Conservation (phyloP, 192 early-diverging fungal genomes). For the Coemansia sp. region DNA sequence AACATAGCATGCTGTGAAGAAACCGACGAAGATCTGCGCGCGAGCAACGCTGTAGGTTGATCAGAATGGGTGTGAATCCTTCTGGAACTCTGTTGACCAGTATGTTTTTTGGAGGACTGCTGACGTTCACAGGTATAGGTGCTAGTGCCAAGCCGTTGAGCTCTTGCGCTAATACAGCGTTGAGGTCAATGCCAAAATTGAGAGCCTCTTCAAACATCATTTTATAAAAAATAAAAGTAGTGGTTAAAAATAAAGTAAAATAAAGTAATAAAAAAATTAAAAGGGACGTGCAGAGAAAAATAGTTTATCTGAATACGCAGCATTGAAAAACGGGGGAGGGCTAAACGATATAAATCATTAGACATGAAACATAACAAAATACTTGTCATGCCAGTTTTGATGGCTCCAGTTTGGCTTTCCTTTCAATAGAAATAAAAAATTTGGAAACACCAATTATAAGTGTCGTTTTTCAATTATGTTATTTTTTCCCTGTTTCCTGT, state of each 20-base stretch:
- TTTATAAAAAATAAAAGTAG: not conserved
- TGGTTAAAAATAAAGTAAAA: not conserved
- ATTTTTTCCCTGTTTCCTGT: too few relatives aligned
- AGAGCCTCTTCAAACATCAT: conserved; percentile 36
- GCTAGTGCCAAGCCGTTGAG: conserved; percentile 35
- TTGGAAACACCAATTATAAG: conserved; percentile 1
- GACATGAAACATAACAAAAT: not conserved
- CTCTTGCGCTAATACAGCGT: conserved; percentile 35
- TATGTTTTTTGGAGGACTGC: conserved; percentile 23
- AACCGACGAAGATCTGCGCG: conserved; percentile 33
- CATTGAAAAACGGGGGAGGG: not conserved
- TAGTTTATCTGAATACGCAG: not conserved
- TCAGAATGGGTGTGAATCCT: conserved; percentile 43
- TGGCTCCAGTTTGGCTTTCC: not conserved
- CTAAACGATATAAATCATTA: conserved; percentile 2
- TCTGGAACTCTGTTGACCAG: conserved; percentile 46
- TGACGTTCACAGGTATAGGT: conserved; percentile 25
- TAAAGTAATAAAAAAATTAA: not conserved
- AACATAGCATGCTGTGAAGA: conserved; percentile 46
- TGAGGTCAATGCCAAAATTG: conserved; percentile 28
- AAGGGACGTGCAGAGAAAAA: not conserved
- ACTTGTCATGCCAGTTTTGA: too few relatives aligned
- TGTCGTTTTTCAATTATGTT: not conserved
- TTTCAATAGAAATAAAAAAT: conserved; percentile 2
- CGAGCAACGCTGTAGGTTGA: conserved; percentile 44